Evolutionary conservation across 2,329 filamentous ascomycete species (phyloP).

Genomic region (Clonostachys rosea): DNA sequence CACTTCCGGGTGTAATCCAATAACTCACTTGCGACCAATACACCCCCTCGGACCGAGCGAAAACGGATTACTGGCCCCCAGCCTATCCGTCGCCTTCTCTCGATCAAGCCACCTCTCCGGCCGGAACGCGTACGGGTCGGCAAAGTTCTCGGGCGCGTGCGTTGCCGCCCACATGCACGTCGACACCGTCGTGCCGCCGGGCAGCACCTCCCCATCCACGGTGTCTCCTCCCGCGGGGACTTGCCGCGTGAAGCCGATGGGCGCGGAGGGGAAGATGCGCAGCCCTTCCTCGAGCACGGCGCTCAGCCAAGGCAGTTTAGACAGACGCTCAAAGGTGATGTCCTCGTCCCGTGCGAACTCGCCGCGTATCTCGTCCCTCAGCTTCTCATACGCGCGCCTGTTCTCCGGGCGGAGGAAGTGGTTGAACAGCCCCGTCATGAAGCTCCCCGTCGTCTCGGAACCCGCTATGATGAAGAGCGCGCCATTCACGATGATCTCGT

Average conservation of each 20-base stretch:
- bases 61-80: constrained; percentile 40
- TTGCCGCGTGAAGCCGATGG: constrained; percentile 15
- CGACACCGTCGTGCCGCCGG: constrained; percentile 30
- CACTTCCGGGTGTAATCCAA: too few relatives aligned
- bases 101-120: constrained; percentile 42
- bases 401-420: constrained; percentile 16
- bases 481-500: constrained; percentile 25
- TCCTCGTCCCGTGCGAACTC: constrained; percentile 25
- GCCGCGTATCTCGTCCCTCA: constrained; percentile 29
- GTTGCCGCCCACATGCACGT: constrained; percentile 30
- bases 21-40: constrained; percentile 32
- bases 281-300: constrained; percentile 35
- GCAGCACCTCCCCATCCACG: constrained; percentile 17
- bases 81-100: constrained; percentile 25
- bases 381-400: constrained; percentile 17
- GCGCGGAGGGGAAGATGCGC: constrained; percentile 26
- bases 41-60: constrained; percentile 43
- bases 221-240: constrained; percentile 19
- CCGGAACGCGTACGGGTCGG: constrained; percentile 32
- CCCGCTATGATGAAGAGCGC: constrained; percentile 22
- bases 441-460: constrained; percentile 20
- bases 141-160: constrained; percentile 34
- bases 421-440: constrained; percentile 16
- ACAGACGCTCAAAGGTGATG: constrained; percentile 16
- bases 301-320: constrained; percentile 26